Percentiles rank a stretch among this genome's conserved stretches.
Evolutionary conservation across 148 eudicot genomes (phyloP).

Genomic region (Spergularia bocconei): DNA sequence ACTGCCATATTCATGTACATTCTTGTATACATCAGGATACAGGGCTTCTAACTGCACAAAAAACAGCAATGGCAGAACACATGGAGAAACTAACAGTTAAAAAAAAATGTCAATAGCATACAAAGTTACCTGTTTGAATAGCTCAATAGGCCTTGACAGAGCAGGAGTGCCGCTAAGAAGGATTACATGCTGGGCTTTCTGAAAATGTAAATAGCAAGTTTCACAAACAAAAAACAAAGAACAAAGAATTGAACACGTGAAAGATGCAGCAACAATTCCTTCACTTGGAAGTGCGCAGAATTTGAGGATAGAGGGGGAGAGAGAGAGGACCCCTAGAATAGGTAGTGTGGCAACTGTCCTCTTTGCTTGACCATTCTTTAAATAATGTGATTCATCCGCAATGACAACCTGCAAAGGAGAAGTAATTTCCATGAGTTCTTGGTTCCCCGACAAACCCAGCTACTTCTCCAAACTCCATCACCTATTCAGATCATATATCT

Average conservation of each 20-base stretch:
- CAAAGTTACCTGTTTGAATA: constrained; percentile 73
- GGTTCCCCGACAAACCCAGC: not conserved
- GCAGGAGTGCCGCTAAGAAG: constrained; percentile 99
- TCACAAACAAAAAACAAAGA: not conserved
- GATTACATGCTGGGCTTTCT: constrained; percentile 87
- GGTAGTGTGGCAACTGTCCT: constrained; percentile 84
- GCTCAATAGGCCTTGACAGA: constrained; percentile 90
- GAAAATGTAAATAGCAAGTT: constrained; percentile 22
- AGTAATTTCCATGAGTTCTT: not conserved
- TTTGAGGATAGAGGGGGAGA: constrained; percentile 12
- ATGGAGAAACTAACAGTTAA: not conserved
- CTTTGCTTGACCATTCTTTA: constrained; percentile 96
- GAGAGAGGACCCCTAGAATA: constrained; percentile 59
- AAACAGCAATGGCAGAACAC: not conserved
- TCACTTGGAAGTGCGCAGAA: not conserved
- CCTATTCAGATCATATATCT: not conserved
- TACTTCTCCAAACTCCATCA: not conserved
- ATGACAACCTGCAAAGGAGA: constrained; percentile 69
- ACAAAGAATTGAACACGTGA: not conserved
- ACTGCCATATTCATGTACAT: constrained; percentile 85
- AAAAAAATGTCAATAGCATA: constrained; percentile 4
- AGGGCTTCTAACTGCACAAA: constrained; percentile 81
- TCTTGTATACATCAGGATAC: constrained; percentile 80
- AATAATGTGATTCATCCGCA: constrained; percentile 96
- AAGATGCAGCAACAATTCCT: not conserved